Evolutionary conservation across 2,329 filamentous ascomycete genomes (phyloP).

Genomic region (Bipolaris bicolor): DNA sequence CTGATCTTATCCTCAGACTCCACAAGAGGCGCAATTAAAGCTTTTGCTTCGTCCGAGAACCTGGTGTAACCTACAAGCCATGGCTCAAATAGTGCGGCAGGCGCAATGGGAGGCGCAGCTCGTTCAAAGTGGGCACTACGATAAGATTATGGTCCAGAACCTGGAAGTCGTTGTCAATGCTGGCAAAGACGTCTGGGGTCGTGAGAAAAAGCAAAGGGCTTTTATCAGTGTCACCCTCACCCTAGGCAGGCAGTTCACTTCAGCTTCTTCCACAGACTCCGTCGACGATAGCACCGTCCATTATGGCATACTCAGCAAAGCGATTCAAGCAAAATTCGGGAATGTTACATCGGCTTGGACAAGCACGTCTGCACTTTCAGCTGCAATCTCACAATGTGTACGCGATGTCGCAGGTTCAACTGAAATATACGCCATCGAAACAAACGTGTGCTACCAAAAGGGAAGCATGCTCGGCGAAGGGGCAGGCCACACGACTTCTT

Average conservation of each 20-base stretch:
- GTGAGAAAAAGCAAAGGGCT: conserved; percentile 67
- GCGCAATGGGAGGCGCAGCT: conserved; percentile 31
- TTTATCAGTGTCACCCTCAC: conserved; percentile 65
- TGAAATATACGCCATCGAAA: conserved; percentile 51
- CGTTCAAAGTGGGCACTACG: conserved; percentile 31
- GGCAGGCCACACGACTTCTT: conserved; percentile 56
- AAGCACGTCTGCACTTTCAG: conserved; percentile 30
- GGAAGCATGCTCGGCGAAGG: conserved; percentile 70
- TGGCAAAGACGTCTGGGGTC: conserved; percentile 73
- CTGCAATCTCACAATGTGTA: conserved; percentile 22
- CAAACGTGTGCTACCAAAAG: conserved; percentile 68
- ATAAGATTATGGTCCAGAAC: conserved; percentile 65
- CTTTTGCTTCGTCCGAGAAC: not conserved
- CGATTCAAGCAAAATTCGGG: conserved; percentile 59
- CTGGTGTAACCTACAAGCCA: not conserved
- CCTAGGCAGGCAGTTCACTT: conserved; percentile 62
- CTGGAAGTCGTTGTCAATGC: conserved; percentile 63
- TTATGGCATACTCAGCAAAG: conserved; percentile 74
- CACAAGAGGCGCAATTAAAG: not conserved
- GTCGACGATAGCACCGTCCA: conserved; percentile 75
- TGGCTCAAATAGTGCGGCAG: conserved; percentile 25
- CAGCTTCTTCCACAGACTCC: conserved; percentile 64
- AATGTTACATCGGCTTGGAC: conserved; percentile 30
- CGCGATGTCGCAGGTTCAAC: conserved; percentile 35
- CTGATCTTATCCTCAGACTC: not conserved